A percentile compares a stretch with the other conserved stretches of the same genome.
Conservation (phyloP, 192 early-diverging fungal species). For the Chytriomyces sp. region DNA sequence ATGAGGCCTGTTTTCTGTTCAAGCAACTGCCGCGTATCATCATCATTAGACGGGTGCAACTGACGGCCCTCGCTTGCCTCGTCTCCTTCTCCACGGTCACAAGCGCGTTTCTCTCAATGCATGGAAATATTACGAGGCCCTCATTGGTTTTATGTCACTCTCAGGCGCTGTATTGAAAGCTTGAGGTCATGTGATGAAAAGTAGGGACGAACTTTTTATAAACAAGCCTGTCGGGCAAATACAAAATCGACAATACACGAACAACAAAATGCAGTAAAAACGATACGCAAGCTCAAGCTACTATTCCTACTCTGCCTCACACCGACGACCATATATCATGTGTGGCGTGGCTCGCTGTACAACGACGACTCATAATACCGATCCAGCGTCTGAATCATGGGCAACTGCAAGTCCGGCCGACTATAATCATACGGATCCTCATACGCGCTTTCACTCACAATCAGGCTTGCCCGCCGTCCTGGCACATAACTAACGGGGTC, state of each 20-base stretch:
- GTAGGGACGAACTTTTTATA: background rate
- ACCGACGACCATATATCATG: too few relatives aligned
- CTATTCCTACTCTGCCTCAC: background rate
- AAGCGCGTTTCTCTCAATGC: conserved; percentile 93
- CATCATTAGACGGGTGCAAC: conserved; percentile 71
- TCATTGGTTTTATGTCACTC: conserved; percentile 75
- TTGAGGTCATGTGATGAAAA: background rate
- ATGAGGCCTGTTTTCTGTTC: background rate
- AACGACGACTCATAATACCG: background rate
- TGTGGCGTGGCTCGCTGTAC: background rate
- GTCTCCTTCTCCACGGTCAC: conserved; percentile 98
- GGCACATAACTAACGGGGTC: background rate
- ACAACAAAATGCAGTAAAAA: background rate
- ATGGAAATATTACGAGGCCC: conserved; percentile 93
- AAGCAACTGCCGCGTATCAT: background rate
- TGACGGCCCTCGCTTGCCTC: conserved; percentile 85
- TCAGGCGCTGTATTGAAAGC: conserved; percentile 45
- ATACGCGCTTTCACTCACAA: background rate
- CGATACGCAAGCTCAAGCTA: background rate
- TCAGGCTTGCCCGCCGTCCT: background rate
- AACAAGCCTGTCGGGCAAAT: too few relatives aligned
- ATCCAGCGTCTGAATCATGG: background rate
- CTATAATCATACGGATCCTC: background rate
- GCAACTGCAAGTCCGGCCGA: background rate
- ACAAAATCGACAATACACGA: too few relatives aligned